Conservation (phyloP, 192 early-diverging fungal genomes). For the Geranomyces michiganensis region DNA sequence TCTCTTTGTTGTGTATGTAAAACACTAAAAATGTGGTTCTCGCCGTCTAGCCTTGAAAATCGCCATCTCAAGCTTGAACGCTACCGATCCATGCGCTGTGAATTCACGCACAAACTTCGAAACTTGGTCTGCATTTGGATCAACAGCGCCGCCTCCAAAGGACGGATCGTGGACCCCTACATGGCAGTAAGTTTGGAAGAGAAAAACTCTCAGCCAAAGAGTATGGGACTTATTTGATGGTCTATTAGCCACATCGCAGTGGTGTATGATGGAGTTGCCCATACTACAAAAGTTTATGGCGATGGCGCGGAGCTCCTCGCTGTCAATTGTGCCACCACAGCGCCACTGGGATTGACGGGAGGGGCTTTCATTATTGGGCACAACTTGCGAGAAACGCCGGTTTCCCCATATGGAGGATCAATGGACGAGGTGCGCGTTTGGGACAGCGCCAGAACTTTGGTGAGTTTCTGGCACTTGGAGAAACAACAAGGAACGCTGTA, state of each 20-base stretch:
- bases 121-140: conserved; percentile 11
- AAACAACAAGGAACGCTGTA: neutral
- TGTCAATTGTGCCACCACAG: neutral
- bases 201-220: no score
- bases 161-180: neutral
- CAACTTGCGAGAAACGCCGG: neutral
- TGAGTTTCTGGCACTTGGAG: neutral
- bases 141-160: no score
- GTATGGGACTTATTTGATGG: no score
- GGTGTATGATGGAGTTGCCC: neutral
- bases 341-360: neutral
- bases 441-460: neutral
- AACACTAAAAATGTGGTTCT: no score
- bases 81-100: neutral
- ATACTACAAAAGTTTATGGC: neutral
- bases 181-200: conserved; percentile 11
- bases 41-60: no score
- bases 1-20: no score
- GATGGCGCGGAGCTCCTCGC: neutral
- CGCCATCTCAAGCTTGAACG: neutral
- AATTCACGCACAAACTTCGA: neutral
- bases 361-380: conserved; percentile 10
- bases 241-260: conserved; percentile 9
- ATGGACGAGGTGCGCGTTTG: conserved; percentile 18
- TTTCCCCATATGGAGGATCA: neutral